Evolutionary conservation across 2,329 filamentous ascomycete species (phyloP).

Genomic region (Diplodia mutila): DNA sequence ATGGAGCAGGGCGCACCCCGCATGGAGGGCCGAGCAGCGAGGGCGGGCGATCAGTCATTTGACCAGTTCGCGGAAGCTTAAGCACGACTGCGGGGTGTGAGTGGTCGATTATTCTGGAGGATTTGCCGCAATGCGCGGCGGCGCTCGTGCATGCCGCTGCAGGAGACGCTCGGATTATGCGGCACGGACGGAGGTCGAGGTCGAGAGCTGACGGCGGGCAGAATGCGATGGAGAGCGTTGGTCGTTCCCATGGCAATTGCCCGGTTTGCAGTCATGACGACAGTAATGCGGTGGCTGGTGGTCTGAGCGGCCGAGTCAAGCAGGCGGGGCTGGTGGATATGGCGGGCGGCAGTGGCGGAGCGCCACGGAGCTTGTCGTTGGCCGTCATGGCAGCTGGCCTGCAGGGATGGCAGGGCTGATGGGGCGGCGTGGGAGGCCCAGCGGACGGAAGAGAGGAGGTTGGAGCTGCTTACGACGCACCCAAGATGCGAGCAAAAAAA

Average conservation of each 20-base stretch:
- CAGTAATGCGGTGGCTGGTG: conserved; percentile 18
- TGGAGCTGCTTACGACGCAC: background rate
- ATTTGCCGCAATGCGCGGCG: background rate
- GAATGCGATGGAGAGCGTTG: background rate
- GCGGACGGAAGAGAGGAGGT: background rate
- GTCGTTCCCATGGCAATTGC: background rate
- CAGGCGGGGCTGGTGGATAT: conserved; percentile 16
- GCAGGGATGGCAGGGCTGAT: conserved; percentile 1
- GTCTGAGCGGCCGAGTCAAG: conserved; percentile 21
- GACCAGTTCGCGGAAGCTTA: conserved; percentile 4
- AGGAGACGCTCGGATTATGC: background rate
- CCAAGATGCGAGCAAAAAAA: background rate
- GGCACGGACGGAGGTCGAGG: background rate
- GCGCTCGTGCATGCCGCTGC: background rate
- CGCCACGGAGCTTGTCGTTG: conserved; percentile 24
- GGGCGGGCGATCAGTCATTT: conserved; percentile 11
- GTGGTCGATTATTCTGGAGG: background rate
- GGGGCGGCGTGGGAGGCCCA: background rate
- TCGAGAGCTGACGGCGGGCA: background rate
- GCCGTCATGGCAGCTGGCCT: background rate
- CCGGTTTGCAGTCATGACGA: conserved; percentile 8
- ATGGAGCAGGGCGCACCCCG: conserved; percentile 9
- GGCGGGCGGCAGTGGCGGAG: conserved; percentile 18
- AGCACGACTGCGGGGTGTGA: background rate
- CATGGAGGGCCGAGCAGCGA: background rate